Evolutionary conservation across 2,329 filamentous ascomycete genomes (phyloP).

Genomic region (Sarocladium brachiariae): DNA sequence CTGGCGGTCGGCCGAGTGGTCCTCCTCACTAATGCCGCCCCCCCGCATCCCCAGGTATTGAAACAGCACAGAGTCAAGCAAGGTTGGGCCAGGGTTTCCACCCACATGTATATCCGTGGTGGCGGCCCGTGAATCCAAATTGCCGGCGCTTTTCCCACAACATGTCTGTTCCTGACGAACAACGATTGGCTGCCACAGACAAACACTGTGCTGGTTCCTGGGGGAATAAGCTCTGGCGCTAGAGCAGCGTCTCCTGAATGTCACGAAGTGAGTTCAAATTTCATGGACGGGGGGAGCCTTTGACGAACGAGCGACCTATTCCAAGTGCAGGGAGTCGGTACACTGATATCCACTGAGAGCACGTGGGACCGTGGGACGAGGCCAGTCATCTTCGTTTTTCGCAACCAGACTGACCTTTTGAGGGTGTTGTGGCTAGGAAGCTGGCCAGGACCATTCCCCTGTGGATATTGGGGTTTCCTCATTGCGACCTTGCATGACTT

Average conservation of each 20-base stretch:
- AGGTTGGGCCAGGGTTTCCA: background rate
- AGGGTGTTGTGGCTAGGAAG: too few relatives aligned
- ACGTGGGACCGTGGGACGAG: too few relatives aligned
- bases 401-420: too few relatives aligned
- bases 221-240: background rate
- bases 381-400: too few relatives aligned
- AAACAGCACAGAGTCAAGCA: background rate
- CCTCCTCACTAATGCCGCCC: background rate
- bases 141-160: conserved; percentile 6
- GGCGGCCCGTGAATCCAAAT: conserved; percentile 9
- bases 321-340: conserved; percentile 6
- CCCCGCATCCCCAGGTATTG: background rate
- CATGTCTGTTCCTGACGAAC: background rate
- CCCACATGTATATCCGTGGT: conserved; percentile 7
- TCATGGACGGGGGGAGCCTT: too few relatives aligned
- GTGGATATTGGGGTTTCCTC: too few relatives aligned
- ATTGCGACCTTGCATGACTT: background rate
- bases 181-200: background rate
- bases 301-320: too few relatives aligned
- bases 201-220: conserved; percentile 2
- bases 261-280: background rate
- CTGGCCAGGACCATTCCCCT: too few relatives aligned
- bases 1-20: background rate
- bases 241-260: background rate
- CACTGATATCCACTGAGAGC: background rate